phyloP scores from a whole-genome alignment of 306 rosid genomes.

The Begonia loranthoides region DNA sequence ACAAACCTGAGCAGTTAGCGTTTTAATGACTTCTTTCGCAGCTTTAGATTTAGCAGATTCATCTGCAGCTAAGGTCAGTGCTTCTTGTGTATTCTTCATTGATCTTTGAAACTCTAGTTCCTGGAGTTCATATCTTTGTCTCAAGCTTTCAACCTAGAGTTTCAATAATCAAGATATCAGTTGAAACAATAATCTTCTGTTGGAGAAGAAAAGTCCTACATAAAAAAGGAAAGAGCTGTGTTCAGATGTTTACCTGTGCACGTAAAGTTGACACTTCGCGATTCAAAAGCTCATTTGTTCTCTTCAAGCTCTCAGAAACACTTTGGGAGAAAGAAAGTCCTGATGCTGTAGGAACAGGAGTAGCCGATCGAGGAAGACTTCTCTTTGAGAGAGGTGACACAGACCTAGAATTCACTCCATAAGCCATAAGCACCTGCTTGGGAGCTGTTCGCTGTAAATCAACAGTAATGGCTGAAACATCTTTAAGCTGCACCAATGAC shows the following conservation, averaged over 20 bases:
- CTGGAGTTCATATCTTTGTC: constrained; percentile 67
- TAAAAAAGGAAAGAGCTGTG: constrained; percentile 4
- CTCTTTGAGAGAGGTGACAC: constrained; percentile 89
- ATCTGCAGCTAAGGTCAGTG: constrained; percentile 65
- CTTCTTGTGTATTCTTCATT: constrained; percentile 66
- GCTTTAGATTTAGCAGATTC: constrained; percentile 75
- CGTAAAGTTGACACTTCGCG: constrained; percentile 70
- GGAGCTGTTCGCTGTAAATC: constrained; percentile 72
- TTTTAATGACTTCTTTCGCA: constrained; percentile 91
- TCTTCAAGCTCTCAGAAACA: constrained; percentile 64
- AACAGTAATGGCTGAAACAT: constrained; percentile 59
- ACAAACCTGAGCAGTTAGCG: constrained; percentile 78
- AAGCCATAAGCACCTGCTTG: constrained; percentile 53
- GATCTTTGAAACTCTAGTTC: constrained; percentile 76
- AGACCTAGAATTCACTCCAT: constrained; percentile 77
- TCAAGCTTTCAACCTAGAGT: constrained; percentile 72
- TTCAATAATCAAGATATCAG: constrained; percentile 4
- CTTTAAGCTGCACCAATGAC: constrained; percentile 77
- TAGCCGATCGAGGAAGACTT: constrained; percentile 96
- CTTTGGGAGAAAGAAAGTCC: constrained; percentile 92
- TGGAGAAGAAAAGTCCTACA: neutral
- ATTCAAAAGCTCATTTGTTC: constrained; percentile 79
- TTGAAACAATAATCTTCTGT: neutral
- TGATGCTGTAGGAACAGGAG: constrained; percentile 81
- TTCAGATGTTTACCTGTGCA: constrained; percentile 42